Conservation (phyloP, 1,284 basidiomycete species). For the Boletus smithii region DNA sequence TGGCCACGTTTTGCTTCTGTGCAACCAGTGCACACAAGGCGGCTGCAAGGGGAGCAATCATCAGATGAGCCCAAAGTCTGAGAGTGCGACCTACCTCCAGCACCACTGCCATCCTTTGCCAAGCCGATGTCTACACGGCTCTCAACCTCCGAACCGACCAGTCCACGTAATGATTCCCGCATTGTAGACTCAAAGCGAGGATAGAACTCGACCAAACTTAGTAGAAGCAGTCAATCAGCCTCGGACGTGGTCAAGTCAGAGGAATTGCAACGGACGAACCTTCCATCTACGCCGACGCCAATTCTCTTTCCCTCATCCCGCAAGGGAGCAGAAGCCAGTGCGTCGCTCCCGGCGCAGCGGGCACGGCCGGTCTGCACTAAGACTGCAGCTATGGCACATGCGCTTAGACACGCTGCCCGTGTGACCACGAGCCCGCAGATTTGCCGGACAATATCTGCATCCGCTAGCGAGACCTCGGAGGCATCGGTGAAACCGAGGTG, state of each 20-base stretch:
- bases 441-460: slow-evolving; percentile 82
- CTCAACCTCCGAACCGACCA: slow-evolving; percentile 82
- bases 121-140: slow-evolving; percentile 80
- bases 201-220: slow-evolving; percentile 90
- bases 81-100: slow-evolving; percentile 67
- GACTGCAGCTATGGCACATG: slow-evolving; percentile 83
- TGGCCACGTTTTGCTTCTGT: slow-evolving; percentile 24
- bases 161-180: slow-evolving; percentile 65
- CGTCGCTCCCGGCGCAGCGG: slow-evolving; percentile 37
- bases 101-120: slow-evolving; percentile 96
- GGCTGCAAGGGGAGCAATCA: slow-evolving; percentile 42
- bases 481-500: slow-evolving; percentile 57
- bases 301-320: slow-evolving; percentile 52
- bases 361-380: slow-evolving; percentile 77
- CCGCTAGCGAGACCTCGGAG: slow-evolving; percentile 50
- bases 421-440: slow-evolving; percentile 74
- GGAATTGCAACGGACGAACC: slow-evolving; percentile 41
- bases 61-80: slow-evolving; percentile 3
- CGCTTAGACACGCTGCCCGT: slow-evolving; percentile 82
- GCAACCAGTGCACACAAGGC: slow-evolving; percentile 65
- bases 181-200: slow-evolving; percentile 79
- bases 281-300: slow-evolving; percentile 87
- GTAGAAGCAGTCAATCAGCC: slow-evolving; percentile 6
- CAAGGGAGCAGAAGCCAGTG: slow-evolving; percentile 35
- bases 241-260: neutral